phyloP scores from a whole-genome alignment of 2,329 filamentous ascomycete species.

The Teratosphaeriaceae sp. region DNA sequence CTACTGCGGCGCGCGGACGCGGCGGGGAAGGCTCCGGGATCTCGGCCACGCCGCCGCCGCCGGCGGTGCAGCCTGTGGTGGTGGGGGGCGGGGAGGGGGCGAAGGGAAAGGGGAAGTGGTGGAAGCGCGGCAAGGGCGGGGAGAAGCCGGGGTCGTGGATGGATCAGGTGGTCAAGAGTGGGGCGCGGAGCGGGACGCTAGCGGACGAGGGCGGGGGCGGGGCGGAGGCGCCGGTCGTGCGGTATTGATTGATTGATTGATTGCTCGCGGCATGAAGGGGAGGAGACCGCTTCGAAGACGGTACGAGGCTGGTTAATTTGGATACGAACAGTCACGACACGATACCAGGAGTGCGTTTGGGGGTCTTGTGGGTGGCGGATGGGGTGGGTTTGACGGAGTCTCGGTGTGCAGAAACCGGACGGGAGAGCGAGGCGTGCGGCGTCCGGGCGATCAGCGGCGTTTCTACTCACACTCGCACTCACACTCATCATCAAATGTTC shows the following conservation, averaged over 20 bases:
- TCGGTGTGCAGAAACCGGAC: too few species aligned
- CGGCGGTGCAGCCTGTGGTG: conserved; percentile 3
- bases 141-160: conserved; percentile 37
- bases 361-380: neutral
- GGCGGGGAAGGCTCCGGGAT: too few species aligned
- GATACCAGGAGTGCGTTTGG: neutral
- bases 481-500: too few species aligned
- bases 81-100: too few species aligned
- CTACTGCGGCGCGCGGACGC: too few species aligned
- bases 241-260: conserved; percentile 12
- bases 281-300: too few species aligned
- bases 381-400: too few species aligned
- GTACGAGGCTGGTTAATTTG: neutral
- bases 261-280: too few species aligned
- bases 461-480: too few species aligned
- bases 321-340: neutral
- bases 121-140: conserved; percentile 26
- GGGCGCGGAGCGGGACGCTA: conserved; percentile 34
- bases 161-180: conserved; percentile 35
- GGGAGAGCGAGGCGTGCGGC: too few species aligned
- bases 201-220: conserved; percentile 35
- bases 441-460: too few species aligned
- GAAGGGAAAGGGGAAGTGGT: conserved; percentile 21
- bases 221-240: conserved; percentile 20
- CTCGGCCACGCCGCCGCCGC: conserved; percentile 8